Percentiles rank a stretch among this genome's conserved stretches.
These are phyloP conservation scores for Paramecium biaurelia DNA, from an alignment of 73 alveolate genomes.

Conservation along the genomic window DNA sequence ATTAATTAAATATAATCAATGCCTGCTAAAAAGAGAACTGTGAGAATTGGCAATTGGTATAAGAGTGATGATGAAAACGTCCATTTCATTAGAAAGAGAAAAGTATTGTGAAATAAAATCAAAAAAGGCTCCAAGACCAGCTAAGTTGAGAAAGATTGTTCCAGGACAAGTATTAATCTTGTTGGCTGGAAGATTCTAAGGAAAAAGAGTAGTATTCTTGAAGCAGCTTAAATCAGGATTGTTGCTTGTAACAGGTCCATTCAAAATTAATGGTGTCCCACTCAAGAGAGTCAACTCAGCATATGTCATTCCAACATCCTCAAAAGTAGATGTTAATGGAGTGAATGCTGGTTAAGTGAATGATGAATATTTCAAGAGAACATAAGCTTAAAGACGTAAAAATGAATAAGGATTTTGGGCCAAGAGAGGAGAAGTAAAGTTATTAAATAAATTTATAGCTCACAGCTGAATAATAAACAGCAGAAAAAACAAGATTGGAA, in stretches of 20 bases:
- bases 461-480: slow-evolving; percentile 56
- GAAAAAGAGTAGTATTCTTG: slow-evolving; percentile 94
- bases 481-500: slow-evolving; percentile 53
- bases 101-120: background rate
- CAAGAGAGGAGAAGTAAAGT: slow-evolving; percentile 36
- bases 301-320: slow-evolving; percentile 86
- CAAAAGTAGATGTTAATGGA: slow-evolving; percentile 79
- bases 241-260: slow-evolving; percentile 95
- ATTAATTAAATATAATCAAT: slow-evolving; percentile 33
- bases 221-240: slow-evolving; percentile 89
- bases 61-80: slow-evolving; percentile 65
- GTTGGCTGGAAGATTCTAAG: slow-evolving; percentile 93
- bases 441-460: background rate
- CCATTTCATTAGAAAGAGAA: slow-evolving; percentile 60
- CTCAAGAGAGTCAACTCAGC: slow-evolving; percentile 90
- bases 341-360: slow-evolving; percentile 61
- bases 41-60: slow-evolving; percentile 62
- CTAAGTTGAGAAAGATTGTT: slow-evolving; percentile 77
- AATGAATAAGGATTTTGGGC: slow-evolving; percentile 60
- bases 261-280: slow-evolving; percentile 94
- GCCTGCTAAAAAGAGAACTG: slow-evolving; percentile 54
- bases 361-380: slow-evolving; percentile 65
- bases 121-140: slow-evolving; percentile 72
- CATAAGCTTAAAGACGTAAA: slow-evolving; percentile 24
- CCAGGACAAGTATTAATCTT: slow-evolving; percentile 91